These are phyloP conservation scores for Trichoderma hamatum DNA, from an alignment of 2,329 filamentous ascomycete genomes.

Conservation along the genomic window DNA sequence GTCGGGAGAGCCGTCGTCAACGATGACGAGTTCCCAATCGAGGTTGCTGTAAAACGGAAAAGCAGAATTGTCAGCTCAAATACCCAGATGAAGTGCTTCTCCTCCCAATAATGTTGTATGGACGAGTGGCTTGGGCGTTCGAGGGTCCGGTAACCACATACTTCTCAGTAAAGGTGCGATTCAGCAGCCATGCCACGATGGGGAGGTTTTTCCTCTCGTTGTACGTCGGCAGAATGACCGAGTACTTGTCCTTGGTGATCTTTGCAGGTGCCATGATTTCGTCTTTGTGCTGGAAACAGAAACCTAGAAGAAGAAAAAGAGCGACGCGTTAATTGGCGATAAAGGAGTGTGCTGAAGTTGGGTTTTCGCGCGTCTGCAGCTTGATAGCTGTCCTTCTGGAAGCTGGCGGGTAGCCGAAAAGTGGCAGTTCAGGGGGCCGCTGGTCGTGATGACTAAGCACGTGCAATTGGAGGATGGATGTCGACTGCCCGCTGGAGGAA, in stretches of 20 bases:
- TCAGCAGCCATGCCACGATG: slow-evolving; percentile 91
- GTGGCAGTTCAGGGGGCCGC: slow-evolving; percentile 19
- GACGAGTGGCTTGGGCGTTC: background rate
- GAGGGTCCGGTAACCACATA: slow-evolving; percentile 48
- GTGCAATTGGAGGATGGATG: background rate
- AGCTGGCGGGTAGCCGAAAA: slow-evolving; percentile 17
- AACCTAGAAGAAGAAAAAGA: background rate
- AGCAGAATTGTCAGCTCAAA: background rate
- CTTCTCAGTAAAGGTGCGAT: slow-evolving; percentile 88
- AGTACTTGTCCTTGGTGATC: slow-evolving; percentile 73
- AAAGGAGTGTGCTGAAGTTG: slow-evolving; percentile 38
- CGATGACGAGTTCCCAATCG: slow-evolving; percentile 96
- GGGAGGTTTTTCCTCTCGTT: slow-evolving; percentile 97
- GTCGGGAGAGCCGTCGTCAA: slow-evolving; percentile 97
- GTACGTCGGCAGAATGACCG: slow-evolving; percentile 96
- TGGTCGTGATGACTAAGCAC: slow-evolving; percentile 23
- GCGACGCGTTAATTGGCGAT: slow-evolving; percentile 14
- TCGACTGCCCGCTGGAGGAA: background rate
- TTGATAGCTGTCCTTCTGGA: slow-evolving; percentile 27
- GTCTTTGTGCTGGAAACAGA: background rate
- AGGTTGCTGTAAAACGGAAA: slow-evolving; percentile 64
- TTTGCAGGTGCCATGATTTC: slow-evolving; percentile 52
- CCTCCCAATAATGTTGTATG: background rate
- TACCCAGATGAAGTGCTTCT: background rate
- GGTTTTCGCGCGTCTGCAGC: slow-evolving; percentile 26